Base-by-base conservation (phyloP, 257 asterid species). In the Capsicum pubescens region DNA sequence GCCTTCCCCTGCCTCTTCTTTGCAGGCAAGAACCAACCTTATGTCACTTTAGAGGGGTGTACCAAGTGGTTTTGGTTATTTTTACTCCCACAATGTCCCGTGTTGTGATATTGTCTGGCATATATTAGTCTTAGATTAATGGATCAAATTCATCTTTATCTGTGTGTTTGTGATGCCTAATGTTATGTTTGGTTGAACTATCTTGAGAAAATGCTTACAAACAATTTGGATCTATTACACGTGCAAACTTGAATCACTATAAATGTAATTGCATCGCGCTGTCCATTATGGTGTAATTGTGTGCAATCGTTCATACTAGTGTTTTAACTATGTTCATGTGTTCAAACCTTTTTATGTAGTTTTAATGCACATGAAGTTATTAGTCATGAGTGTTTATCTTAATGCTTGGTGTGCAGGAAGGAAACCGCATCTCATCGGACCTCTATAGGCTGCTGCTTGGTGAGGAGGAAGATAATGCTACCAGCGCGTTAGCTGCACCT, bases 1-100 rank as follows among this genome's bases (percentile, higher is more conserved):
- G 88, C 97, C 97, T 35, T 92, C 99, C 76, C 99, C 99, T n/a
- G 98, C 99, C 61, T 88, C 99, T 83, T 97, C 99, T 12, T 84
- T 95, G 88, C 99, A 94, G 97, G 99, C 93, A 89, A 66, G 66
- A 26, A 76, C 48, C 63, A 76, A 52, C 26, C 14, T 48, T 7
- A 0, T 6, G 44, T 19, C 19, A 2, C 13, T 72, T 19, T 72
- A 19, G 60, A 8, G 3, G 58, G 5, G 59, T 10, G 80, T 71
- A 39, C 50, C 74, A 12, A 12, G 59, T 72, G 60, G 60, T 19
- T 72, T 50, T 72, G 6, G 8, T 19, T 19, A 19, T 19, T 13
- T 76, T 76, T 52, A 8, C 44, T 52, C 14, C 63, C 81, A 52
- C 63, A 15, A 26, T 52, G 46, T 54, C n/a, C 26, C 63, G 26